Conservation (phyloP, 2,329 filamentous ascomycete genomes). For the Coniochaeta sp. region DNA sequence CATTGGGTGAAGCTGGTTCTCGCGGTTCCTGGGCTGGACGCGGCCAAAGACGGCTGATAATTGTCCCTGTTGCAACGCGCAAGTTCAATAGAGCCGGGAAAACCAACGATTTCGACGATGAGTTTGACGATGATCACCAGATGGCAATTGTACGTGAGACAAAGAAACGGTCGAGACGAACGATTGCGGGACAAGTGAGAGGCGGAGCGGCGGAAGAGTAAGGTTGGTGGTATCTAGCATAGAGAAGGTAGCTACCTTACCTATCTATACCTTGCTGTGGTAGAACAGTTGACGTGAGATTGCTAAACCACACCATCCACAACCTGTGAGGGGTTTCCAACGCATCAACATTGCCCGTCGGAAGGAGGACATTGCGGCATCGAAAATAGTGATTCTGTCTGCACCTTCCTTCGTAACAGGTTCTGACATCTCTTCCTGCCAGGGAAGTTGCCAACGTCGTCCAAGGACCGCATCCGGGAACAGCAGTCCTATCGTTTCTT, state of each 20-base stretch:
- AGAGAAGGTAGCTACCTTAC: no score
- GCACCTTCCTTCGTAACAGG: background rate
- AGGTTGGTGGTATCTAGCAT: no score
- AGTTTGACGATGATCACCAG: background rate
- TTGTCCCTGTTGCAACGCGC: background rate
- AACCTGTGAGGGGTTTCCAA: no score
- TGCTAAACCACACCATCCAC: no score
- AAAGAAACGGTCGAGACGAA: background rate
- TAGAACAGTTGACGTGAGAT: background rate
- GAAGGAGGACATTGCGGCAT: no score
- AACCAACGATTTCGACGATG: background rate
- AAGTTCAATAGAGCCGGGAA: background rate
- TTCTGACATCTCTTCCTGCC: background rate
- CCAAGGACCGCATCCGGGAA: background rate
- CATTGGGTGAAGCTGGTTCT: background rate
- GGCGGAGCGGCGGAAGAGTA: background rate
- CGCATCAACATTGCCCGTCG: no score
- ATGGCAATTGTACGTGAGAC: background rate
- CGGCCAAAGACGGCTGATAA: background rate
- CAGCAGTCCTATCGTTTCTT: background rate
- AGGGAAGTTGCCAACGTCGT: background rate
- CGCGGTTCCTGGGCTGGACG: background rate
- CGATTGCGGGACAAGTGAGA: background rate
- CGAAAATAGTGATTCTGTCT: no score
- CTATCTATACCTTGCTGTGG: no score